Conservation (phyloP, 305 asterid species). For the Solanum hybrid region DNA sequence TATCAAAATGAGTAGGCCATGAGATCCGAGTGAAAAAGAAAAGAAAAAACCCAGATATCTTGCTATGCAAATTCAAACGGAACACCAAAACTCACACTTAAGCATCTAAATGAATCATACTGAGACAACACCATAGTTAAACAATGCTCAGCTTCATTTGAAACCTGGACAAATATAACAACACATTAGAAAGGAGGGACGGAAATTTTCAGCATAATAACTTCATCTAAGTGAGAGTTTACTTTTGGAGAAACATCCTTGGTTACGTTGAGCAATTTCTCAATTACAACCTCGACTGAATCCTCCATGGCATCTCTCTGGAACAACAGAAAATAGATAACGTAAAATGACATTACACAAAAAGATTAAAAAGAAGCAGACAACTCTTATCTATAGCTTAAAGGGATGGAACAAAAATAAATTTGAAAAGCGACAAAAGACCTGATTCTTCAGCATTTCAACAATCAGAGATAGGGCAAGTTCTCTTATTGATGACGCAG, state of each 20-base stretch:
- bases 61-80: constrained; percentile 1
- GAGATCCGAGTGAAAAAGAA: neutral
- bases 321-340: constrained; percentile 6
- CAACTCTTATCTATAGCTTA: neutral
- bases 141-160: constrained; percentile 87
- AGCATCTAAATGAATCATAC: constrained; percentile 84
- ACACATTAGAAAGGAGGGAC: constrained; percentile 4
- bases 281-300: constrained; percentile 80
- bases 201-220: neutral
- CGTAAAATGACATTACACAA: constrained; percentile 5
- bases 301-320: constrained; percentile 96
- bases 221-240: constrained; percentile 15
- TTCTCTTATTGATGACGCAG: constrained; percentile 74
- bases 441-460: constrained; percentile 98
- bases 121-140: constrained; percentile 61
- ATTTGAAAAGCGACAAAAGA: constrained; percentile 18
- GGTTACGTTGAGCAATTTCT: constrained; percentile 79
- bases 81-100: constrained; percentile 54
- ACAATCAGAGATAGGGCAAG: constrained; percentile 59
- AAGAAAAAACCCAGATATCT: neutral
- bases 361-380: neutral
- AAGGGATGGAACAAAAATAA: neutral
- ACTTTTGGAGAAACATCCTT: constrained; percentile 73
- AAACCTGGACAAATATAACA: constrained; percentile 42
- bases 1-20: constrained; percentile 6